Percentiles rank a stretch among this genome's conserved stretches.
Evolutionary conservation across 2,329 filamentous ascomycete genomes (phyloP).

Genomic region (Plenodomus tracheiphilus): DNA sequence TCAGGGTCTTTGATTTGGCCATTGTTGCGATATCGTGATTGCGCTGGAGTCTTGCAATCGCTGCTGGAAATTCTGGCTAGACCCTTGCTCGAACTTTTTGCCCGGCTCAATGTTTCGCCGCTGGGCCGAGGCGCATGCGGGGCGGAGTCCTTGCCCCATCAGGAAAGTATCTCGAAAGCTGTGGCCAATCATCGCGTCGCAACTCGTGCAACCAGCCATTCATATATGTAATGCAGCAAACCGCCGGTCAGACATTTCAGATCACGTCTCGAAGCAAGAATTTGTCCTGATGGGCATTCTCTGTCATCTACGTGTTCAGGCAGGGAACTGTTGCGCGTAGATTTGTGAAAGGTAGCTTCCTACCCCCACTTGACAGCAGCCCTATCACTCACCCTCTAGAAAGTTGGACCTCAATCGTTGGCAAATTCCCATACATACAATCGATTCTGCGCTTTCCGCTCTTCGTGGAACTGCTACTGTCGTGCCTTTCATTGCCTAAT

Average conservation of each 20-base stretch:
- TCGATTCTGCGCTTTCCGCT: background rate
- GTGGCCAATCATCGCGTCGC: constrained; percentile 34
- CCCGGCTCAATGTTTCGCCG: constrained; percentile 15
- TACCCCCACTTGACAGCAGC: background rate
- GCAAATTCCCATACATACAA: background rate
- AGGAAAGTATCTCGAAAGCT: constrained; percentile 7
- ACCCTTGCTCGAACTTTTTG: constrained; percentile 22
- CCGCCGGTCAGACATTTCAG: constrained; percentile 12
- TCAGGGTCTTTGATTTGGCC: constrained; percentile 35
- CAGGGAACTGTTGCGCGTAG: too few species aligned
- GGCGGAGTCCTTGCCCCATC: constrained; percentile 13
- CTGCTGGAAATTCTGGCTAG: constrained; percentile 22
- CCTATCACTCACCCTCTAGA: background rate
- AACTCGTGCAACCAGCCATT: constrained; percentile 14
- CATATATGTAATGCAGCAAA: constrained; percentile 14
- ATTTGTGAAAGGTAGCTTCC: too few species aligned
- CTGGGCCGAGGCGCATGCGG: constrained; percentile 14
- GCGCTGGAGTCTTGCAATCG: constrained; percentile 7
- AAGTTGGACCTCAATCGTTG: too few species aligned
- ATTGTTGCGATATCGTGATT: constrained; percentile 25
- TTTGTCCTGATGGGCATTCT: background rate
- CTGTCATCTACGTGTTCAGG: too few species aligned
- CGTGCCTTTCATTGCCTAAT: background rate
- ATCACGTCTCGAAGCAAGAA: constrained; percentile 8
- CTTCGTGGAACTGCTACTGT: background rate